Evolutionary conservation across 2,329 filamentous ascomycete species (phyloP).

Genomic region (Alternaria alternata): DNA sequence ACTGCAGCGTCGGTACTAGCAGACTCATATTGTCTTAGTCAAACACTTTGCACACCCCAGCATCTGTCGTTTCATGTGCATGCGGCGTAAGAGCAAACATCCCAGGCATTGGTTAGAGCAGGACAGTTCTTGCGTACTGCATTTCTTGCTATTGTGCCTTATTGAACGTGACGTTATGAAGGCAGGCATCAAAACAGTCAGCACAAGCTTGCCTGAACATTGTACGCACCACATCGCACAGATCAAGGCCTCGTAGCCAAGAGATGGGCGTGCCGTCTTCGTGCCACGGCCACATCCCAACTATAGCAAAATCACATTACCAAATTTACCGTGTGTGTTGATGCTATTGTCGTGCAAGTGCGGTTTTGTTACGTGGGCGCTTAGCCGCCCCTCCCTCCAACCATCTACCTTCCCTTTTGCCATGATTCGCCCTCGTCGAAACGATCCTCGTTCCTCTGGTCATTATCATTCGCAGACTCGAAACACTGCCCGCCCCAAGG

Average conservation of each 20-base stretch:
- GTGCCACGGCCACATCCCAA: neutral
- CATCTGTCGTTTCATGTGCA: neutral
- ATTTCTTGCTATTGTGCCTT: neutral
- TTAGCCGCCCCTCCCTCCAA: neutral
- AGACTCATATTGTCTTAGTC: neutral
- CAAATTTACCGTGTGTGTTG: neutral
- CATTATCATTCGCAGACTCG: neutral
- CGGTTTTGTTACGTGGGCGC: neutral
- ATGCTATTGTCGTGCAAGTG: neutral
- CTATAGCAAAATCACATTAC: neutral
- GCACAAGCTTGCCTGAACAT: neutral
- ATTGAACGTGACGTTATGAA: neutral
- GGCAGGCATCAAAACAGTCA: neutral
- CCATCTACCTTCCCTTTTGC: neutral
- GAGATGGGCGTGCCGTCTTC: no score
- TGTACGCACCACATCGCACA: neutral
- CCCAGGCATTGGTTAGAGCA: neutral
- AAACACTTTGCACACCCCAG: neutral
- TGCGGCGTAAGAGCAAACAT: neutral
- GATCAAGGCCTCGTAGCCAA: neutral
- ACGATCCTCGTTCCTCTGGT: neutral
- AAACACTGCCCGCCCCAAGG: no score
- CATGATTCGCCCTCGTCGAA: neutral
- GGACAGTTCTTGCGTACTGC: neutral
- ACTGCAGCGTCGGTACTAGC: neutral